Evolutionary conservation across 768 basidiomycete species (phyloP).

Genomic region (Mycena vitilis): DNA sequence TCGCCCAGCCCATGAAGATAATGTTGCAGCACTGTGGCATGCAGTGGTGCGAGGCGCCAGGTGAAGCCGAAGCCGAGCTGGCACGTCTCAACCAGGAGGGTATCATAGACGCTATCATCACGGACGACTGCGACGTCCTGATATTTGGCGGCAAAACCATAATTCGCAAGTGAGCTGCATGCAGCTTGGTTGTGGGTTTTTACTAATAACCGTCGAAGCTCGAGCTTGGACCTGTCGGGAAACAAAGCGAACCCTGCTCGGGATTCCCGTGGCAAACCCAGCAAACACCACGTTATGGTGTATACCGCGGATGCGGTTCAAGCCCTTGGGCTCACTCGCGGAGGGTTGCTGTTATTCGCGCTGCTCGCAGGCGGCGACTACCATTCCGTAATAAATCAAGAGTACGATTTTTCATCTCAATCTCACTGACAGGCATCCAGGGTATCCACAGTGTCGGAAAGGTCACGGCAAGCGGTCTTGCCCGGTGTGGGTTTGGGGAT

Average conservation of each 20-base stretch:
- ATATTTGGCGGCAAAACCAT: constrained; percentile 21
- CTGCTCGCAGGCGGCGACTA: constrained; percentile 82
- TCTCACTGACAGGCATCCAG: constrained; percentile 22
- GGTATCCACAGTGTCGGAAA: constrained; percentile 61
- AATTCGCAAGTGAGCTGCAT: constrained; percentile 11
- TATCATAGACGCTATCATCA: constrained; percentile 7
- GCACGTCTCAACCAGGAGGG: constrained; percentile 6
- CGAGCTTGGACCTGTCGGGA: constrained; percentile 11
- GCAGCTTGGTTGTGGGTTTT: not conserved
- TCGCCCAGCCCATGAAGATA: constrained; percentile 60
- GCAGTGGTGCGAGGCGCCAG: constrained; percentile 50
- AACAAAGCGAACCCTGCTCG: constrained; percentile 14
- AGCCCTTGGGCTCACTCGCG: constrained; percentile 70
- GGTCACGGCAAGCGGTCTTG: constrained; percentile 69
- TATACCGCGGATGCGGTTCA: constrained; percentile 58
- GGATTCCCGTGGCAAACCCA: constrained; percentile 8
- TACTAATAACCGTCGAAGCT: not conserved
- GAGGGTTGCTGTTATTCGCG: constrained; percentile 73
- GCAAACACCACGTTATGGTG: constrained; percentile 43
- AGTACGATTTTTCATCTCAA: too few species aligned
- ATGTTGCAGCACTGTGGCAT: constrained; percentile 71
- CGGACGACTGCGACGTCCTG: constrained; percentile 15
- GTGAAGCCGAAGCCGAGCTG: constrained; percentile 15
- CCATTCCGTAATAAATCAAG: constrained; percentile 51
- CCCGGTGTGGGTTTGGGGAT: constrained; percentile 73